Evolutionary conservation across 768 basidiomycete genomes (phyloP).

Genomic region (Coprinellus micaceus): DNA sequence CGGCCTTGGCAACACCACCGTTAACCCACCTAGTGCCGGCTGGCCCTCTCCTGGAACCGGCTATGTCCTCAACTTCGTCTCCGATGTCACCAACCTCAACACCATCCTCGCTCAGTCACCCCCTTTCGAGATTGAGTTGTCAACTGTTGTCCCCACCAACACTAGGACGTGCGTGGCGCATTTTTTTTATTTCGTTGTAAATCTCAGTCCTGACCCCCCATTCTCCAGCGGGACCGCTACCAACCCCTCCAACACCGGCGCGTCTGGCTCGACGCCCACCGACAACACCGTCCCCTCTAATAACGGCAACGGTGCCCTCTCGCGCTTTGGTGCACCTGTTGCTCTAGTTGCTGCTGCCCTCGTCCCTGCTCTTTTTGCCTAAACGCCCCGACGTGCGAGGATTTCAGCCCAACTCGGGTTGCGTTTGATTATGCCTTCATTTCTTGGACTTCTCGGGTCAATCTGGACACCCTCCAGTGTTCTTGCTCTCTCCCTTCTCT

Average conservation of each 20-base stretch:
- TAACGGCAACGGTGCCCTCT: not conserved
- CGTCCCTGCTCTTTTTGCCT: constrained; percentile 3
- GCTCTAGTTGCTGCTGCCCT: constrained; percentile 2
- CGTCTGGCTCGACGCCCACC: not conserved
- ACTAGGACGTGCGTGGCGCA: not conserved
- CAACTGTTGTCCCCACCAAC: not conserved
- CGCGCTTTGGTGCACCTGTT: not conserved
- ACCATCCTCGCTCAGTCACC: constrained; percentile 69
- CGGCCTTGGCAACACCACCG: constrained; percentile 25
- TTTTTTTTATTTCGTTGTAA: not conserved
- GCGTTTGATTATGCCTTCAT: no score
- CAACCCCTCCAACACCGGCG: not conserved
- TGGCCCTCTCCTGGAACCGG: constrained; percentile 52
- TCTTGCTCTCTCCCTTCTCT: no score
- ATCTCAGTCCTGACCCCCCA: not conserved
- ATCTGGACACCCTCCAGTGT: no score
- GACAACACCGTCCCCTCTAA: constrained; percentile 4
- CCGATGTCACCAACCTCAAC: constrained; percentile 40
- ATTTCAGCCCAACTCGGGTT: no score
- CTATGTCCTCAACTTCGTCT: constrained; percentile 72
- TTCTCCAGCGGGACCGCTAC: not conserved
- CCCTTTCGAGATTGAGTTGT: constrained; percentile 46
- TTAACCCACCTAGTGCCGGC: constrained; percentile 60
- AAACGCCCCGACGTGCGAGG: not conserved
- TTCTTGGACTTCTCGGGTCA: no score